phyloP scores from a whole-genome alignment of 805 yeast species.

The Blastobotrys terrestris region DNA sequence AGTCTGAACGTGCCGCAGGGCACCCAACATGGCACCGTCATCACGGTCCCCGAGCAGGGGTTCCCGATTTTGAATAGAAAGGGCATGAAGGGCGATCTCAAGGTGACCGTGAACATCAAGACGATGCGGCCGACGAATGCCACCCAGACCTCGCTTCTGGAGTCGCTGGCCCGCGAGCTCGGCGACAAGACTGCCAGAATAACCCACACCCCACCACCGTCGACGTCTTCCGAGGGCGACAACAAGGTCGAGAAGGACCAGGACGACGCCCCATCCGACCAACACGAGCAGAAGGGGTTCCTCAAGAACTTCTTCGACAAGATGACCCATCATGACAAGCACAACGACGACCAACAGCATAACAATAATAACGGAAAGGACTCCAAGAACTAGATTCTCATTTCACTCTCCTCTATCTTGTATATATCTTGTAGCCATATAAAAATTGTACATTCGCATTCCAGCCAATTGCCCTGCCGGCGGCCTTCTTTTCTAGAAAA shows the following conservation, averaged over 20 bases:
- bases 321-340: constrained; percentile 25
- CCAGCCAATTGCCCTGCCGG: neutral
- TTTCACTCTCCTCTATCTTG: neutral
- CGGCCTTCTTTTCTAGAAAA: neutral
- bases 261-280: neutral
- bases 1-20: constrained; percentile 80
- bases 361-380: neutral
- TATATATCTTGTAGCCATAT: neutral
- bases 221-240: no score
- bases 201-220: constrained; percentile 14
- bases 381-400: neutral
- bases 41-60: constrained; percentile 81
- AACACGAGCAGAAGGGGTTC: constrained; percentile 21
- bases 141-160: constrained; percentile 82
- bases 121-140: constrained; percentile 72
- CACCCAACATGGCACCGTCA: constrained; percentile 66
- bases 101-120: constrained; percentile 63
- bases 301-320: constrained; percentile 31
- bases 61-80: constrained; percentile 58
- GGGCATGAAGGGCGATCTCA: constrained; percentile 71
- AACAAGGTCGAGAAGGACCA: constrained; percentile 1
- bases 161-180: constrained; percentile 88
- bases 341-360: constrained; percentile 5
- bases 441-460: neutral
- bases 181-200: constrained; percentile 69